A percentile compares a stretch with the other conserved stretches of the same genome.
Evolutionary conservation across 2,329 filamentous ascomycete species (phyloP).

Genomic region (Epichloe uncinata): DNA sequence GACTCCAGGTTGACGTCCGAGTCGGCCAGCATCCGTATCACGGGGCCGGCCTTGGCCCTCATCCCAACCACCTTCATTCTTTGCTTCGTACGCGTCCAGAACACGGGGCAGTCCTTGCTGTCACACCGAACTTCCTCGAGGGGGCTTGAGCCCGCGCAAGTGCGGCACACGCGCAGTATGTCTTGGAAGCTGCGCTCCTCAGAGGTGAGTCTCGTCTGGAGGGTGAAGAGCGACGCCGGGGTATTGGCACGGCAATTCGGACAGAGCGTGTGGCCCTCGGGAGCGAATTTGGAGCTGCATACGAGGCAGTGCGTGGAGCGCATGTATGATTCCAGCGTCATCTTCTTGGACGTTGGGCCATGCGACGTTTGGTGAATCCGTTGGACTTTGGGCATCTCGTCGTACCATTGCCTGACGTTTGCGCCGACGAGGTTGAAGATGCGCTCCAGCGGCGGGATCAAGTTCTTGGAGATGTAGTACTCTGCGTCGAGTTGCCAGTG

Average conservation of each 20-base stretch:
- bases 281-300: conserved; percentile 34
- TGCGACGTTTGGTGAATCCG: conserved; percentile 38
- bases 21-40: conserved; percentile 19
- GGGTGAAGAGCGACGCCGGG: conserved; percentile 47
- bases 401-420: conserved; percentile 82
- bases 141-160: conserved; percentile 61
- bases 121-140: conserved; percentile 75
- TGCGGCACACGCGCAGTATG: conserved; percentile 60
- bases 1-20: conserved; percentile 12
- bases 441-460: conserved; percentile 87
- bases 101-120: conserved; percentile 84
- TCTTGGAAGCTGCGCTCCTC: conserved; percentile 52
- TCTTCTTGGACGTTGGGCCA: conserved; percentile 31
- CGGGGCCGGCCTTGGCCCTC: conserved; percentile 19
- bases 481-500: conserved; percentile 78
- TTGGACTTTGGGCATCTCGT: conserved; percentile 89
- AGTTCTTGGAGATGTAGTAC: conserved; percentile 93
- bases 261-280: conserved; percentile 37
- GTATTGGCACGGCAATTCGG: conserved; percentile 37
- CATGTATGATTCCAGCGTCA: conserved; percentile 92
- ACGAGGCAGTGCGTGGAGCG: conserved; percentile 64
- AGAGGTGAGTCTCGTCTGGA: conserved; percentile 47
- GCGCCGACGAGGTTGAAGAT: conserved; percentile 96
- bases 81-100: conserved; percentile 64
- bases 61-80: conserved; percentile 30